A percentile compares a stretch with the other conserved stretches of the same genome.
Evolutionary conservation across 2,329 filamentous ascomycete genomes (phyloP).

Genomic region (Monilinia fructicola): DNA sequence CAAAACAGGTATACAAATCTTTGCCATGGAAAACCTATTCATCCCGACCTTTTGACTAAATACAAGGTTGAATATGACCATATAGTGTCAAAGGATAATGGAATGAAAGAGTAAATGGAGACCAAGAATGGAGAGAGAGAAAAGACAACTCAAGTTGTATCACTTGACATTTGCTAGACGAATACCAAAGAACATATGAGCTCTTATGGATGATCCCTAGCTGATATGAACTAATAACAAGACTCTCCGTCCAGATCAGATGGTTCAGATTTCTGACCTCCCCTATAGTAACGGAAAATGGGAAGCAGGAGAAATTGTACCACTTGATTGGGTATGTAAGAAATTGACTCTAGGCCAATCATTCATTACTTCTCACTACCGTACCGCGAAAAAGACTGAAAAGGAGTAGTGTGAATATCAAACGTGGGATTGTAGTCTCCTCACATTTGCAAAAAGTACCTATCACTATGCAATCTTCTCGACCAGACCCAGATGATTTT

Average conservation of each 20-base stretch:
- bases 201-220: not conserved
- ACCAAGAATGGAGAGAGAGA: not conserved
- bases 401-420: not conserved
- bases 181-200: not conserved
- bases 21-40: not conserved
- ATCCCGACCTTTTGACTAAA: not conserved
- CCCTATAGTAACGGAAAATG: not conserved
- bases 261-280: not conserved
- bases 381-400: not conserved
- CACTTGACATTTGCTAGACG: not conserved
- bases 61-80: not conserved
- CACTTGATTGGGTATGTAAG: not conserved
- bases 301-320: not conserved
- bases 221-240: not conserved
- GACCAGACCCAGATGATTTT: conserved; percentile 5
- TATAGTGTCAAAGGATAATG: too few species aligned
- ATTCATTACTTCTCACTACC: not conserved
- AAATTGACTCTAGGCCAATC: not conserved
- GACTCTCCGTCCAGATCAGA: too few species aligned
- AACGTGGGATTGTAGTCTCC: not conserved
- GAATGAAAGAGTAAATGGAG: not conserved
- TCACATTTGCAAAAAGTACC: not conserved
- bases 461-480: not conserved
- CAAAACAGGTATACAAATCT: not conserved
- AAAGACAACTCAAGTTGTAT: not conserved